A percentile compares a stretch with the other conserved stretches of the same genome.
These are phyloP conservation scores for Cafeteria roenbergensis DNA, from an alignment of 108 stramenopile species.

Conservation along the genomic window DNA sequence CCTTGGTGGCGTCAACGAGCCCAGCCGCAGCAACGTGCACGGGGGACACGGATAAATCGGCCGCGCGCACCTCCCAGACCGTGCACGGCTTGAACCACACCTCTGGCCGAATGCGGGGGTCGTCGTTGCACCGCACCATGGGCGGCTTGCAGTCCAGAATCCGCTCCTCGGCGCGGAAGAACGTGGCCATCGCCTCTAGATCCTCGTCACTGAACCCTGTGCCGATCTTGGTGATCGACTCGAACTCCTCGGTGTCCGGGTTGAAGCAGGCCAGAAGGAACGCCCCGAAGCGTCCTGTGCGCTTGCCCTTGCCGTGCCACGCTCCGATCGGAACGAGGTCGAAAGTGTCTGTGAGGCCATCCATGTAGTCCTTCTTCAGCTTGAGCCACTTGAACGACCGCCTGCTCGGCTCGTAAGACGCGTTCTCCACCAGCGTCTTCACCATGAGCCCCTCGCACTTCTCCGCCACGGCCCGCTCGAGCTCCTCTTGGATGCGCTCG, in stretches of 20 bases:
- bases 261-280: conserved; percentile 97
- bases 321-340: conserved; percentile 97
- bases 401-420: conserved; percentile 79
- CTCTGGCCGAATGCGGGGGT: conserved; percentile 66
- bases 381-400: conserved; percentile 98
- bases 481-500: conserved; percentile 82
- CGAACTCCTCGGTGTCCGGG: conserved; percentile 80
- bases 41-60: conserved; percentile 79
- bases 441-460: conserved; percentile 99
- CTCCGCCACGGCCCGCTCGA: conserved; percentile 82
- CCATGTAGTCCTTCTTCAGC: conserved; percentile 99
- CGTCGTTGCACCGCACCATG: conserved; percentile 56
- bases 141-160: conserved; percentile 42
- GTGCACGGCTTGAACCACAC: conserved; percentile 88
- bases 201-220: conserved; percentile 96
- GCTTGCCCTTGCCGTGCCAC: conserved; percentile 83
- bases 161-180: conserved; percentile 51
- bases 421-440: conserved; percentile 80
- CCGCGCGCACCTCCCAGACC: conserved; percentile 98
- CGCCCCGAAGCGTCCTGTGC: conserved; percentile 85
- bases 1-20: conserved; percentile 63
- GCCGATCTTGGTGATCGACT: conserved; percentile 95
- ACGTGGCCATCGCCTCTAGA: conserved; percentile 58
- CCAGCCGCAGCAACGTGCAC: conserved; percentile 71
- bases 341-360: conserved; percentile 87